phyloP scores from a whole-genome alignment of 2,329 filamentous ascomycete genomes.

The Hypocreales sp. region DNA sequence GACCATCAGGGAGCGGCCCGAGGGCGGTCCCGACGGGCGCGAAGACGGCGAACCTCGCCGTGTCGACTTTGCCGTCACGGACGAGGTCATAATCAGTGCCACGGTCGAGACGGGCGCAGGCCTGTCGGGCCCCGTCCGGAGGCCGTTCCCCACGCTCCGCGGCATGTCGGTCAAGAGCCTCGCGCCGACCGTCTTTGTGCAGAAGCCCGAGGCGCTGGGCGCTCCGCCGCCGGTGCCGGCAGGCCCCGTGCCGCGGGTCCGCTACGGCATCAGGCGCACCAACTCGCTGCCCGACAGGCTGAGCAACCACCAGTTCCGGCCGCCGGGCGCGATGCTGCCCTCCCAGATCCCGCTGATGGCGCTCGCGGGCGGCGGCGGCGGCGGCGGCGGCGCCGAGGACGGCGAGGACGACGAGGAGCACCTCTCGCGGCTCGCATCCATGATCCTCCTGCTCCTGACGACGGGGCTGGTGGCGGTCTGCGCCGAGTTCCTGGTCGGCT shows the following conservation, averaged over 20 bases:
- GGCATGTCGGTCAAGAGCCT: constrained; percentile 51
- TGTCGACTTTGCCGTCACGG: constrained; percentile 39
- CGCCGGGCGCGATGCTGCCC: constrained; percentile 34
- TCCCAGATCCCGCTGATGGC: constrained; percentile 25
- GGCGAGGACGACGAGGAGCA: constrained; percentile 25
- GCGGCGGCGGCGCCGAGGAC: constrained; percentile 17
- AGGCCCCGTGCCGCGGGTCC: constrained; percentile 38
- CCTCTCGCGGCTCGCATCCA: constrained; percentile 37
- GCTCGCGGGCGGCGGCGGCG: constrained; percentile 13
- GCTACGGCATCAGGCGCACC: constrained; percentile 54
- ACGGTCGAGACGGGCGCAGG: constrained; percentile 12
- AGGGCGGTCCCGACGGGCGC: constrained; percentile 5
- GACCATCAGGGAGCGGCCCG: constrained; percentile 16
- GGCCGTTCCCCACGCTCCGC: constrained; percentile 39
- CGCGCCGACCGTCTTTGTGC: constrained; percentile 54
- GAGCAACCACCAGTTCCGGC: constrained; percentile 24
- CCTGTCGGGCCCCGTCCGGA: constrained; percentile 10
- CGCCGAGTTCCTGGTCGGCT: constrained; percentile 55
- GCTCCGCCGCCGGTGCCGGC: constrained; percentile 13
- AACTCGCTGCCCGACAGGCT: constrained; percentile 60
- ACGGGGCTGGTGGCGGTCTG: constrained; percentile 53
- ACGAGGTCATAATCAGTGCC: constrained; percentile 6
- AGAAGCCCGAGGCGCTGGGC: constrained; percentile 17
- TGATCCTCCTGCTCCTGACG: constrained; percentile 46
- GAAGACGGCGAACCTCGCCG: constrained; percentile 31